Percentiles rank a stretch among this genome's conserved stretches.
These are phyloP conservation scores for Naganishia sp. DNA, from an alignment of 1,284 basidiomycete species.

Conservation along the genomic window DNA sequence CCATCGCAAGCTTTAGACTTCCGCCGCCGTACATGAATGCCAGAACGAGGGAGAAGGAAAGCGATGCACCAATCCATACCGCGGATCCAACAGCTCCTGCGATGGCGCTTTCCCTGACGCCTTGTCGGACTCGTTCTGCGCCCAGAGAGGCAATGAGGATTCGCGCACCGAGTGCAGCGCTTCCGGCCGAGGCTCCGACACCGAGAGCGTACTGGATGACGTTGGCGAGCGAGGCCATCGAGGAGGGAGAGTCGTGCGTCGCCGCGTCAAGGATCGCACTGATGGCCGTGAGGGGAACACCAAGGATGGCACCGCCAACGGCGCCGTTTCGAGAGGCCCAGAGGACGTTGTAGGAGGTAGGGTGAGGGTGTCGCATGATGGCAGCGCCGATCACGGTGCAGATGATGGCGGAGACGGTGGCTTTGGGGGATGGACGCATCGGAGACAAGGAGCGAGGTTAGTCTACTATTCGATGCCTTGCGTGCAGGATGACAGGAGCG, in stretches of 20 bases:
- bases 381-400: slow-evolving; percentile 3
- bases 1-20: background rate
- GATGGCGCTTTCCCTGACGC: slow-evolving; percentile 3
- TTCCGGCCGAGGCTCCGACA: background rate
- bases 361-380: slow-evolving; percentile 2
- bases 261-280: background rate
- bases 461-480: too few species aligned
- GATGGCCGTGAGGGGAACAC: background rate
- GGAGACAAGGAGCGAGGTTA: too few species aligned
- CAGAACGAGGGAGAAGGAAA: background rate
- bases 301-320: slow-evolving; percentile 9
- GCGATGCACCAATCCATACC: slow-evolving; percentile 1
- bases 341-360: background rate
- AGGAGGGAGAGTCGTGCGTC: background rate
- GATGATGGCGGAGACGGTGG: slow-evolving; percentile 1
- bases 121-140: background rate
- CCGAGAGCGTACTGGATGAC: background rate
- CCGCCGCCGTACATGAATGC: background rate
- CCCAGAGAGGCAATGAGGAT: background rate
- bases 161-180: background rate
- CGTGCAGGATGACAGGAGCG: too few species aligned
- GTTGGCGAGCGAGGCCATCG: background rate
- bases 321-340: background rate
- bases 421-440: background rate
- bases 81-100: background rate